Conservation (phyloP, 2,329 filamentous ascomycete species). For the Berkeleyomyces basicola region DNA sequence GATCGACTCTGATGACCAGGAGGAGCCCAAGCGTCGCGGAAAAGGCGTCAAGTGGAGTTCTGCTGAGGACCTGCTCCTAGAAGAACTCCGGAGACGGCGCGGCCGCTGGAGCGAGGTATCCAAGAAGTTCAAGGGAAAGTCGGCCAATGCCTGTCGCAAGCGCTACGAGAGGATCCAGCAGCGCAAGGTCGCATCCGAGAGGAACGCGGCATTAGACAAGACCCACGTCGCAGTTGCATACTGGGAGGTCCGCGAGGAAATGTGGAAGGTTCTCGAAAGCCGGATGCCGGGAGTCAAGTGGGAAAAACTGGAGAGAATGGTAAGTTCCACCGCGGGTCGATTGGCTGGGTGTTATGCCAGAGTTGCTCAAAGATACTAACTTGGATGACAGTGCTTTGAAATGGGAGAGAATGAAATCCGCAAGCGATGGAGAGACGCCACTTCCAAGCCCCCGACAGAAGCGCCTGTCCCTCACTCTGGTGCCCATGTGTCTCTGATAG, state of each 20-base stretch:
- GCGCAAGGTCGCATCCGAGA: constrained; percentile 32
- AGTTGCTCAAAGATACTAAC: constrained; percentile 3
- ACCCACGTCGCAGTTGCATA: constrained; percentile 60
- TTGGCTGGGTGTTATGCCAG: neutral
- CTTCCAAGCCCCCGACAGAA: neutral
- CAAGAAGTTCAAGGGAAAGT: constrained; percentile 55
- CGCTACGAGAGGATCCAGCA: constrained; percentile 74
- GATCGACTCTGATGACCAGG: neutral
- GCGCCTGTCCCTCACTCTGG: neutral
- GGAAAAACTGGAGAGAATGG: constrained; percentile 51
- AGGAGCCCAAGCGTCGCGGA: constrained; percentile 7
- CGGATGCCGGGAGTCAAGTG: constrained; percentile 60
- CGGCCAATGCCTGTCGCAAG: constrained; percentile 73
- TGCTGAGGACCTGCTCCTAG: constrained; percentile 38
- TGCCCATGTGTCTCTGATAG: neutral
- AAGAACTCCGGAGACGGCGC: constrained; percentile 10
- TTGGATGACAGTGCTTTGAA: constrained; percentile 8
- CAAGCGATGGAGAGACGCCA: constrained; percentile 10
- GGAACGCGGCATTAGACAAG: constrained; percentile 37
- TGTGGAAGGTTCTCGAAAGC: constrained; percentile 62
- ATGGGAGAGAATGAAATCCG: constrained; percentile 13
- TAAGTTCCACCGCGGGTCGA: constrained; percentile 19
- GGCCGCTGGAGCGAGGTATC: constrained; percentile 11
- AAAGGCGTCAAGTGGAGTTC: constrained; percentile 68
- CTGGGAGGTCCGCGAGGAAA: constrained; percentile 61